Evolutionary conservation across 2,329 filamentous ascomycete genomes (phyloP).

Genomic region (Aspergillus japonicus): DNA sequence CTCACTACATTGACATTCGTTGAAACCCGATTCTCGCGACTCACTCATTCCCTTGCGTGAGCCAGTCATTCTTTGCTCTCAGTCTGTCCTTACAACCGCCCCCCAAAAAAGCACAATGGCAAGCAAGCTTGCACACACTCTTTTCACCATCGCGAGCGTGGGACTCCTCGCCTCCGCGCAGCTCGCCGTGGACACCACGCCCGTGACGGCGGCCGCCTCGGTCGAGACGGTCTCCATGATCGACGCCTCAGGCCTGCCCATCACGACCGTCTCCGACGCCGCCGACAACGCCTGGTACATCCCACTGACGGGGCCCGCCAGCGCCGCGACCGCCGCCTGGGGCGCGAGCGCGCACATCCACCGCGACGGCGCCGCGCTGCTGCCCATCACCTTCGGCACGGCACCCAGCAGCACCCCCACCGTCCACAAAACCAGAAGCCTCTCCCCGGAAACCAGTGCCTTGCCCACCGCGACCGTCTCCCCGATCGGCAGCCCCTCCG

Average conservation of each 20-base stretch:
- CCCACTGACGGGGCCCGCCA: neutral
- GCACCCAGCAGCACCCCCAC: neutral
- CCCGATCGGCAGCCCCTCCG: neutral
- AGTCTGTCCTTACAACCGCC: neutral
- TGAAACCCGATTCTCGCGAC: neutral
- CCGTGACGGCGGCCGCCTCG: neutral
- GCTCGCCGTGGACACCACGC: neutral
- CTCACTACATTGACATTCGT: neutral
- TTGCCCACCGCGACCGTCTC: neutral
- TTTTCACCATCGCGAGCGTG: neutral
- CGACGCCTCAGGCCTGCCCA: conserved; percentile 2
- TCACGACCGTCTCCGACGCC: conserved; percentile 1
- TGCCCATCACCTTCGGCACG: neutral
- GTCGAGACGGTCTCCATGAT: conserved; percentile 4
- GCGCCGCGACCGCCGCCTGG: conserved; percentile 2
- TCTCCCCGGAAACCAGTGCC: too few relatives aligned
- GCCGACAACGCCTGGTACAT: conserved; percentile 3
- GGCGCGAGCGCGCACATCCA: neutral
- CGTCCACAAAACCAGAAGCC: too few relatives aligned
- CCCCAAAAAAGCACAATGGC: neutral
- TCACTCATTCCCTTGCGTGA: neutral
- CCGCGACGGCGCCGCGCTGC: neutral
- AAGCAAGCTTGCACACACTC: neutral
- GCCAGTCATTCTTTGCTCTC: neutral
- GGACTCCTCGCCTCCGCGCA: neutral